Base-by-base conservation (phyloP, 192 early-diverging fungal genomes). In the Obelidium mucronatum region DNA sequence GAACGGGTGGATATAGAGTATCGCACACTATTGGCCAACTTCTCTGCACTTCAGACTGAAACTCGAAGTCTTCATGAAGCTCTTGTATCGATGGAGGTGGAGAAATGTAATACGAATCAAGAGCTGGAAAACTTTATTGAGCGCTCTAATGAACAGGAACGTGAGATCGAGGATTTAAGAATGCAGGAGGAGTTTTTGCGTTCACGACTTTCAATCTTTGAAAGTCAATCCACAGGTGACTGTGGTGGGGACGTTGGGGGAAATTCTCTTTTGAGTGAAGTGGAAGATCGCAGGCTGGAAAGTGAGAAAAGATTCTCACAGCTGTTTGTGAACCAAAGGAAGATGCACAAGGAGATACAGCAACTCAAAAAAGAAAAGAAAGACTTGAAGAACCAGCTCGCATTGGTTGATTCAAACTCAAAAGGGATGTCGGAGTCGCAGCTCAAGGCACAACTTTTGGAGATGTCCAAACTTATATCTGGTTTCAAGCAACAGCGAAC, bases 191-290 rank as follows among this genome's bases (percentile, higher is more conserved):
- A 74, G 34, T 61, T 44, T 40, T 30, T 74, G 72, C 33, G 39
- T 6, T 11, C 63, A 2, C 74, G 62, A 26, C 54, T 67, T 8
- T 11, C 64, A 4, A 63, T 56, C 30, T 76, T 67, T 34, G 65
- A 67, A 31, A 67, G 64, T 58, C 22, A 8, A 24, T 67, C 53
- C 5, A 24, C 2, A 5, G 28, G 22, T 19, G 36, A 24, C 19
- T 8, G 34, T 17, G 54, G 28, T 55, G 74, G 26, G 8, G 28
- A 28, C 31, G 61, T 15, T 48, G 44, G 48, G 5, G 64, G 74
- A 15, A 76, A 76, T 34, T 67, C 74, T 4, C 58, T 77, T 13
- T 55, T 77, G 30, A 62, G 66, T 52, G 76, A 77, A 70, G 67
- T 77, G 6, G 76, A 77, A 5, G 76, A 77, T 35, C 2, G 35